Evolutionary conservation across 306 rosid species (phyloP).

Genomic region (Castanospermum australe): DNA sequence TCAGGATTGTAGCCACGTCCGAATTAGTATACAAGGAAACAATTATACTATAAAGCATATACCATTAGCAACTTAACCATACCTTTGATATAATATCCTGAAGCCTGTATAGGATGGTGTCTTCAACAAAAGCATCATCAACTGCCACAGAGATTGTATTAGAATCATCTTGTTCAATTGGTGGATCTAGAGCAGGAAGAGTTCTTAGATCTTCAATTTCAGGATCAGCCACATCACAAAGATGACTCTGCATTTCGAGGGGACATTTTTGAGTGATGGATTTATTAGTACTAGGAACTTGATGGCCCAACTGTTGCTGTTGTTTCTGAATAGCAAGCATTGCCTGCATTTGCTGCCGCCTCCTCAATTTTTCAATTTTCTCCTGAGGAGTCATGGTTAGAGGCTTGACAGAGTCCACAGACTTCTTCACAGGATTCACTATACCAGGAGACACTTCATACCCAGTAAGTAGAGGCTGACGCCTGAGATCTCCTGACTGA

Average conservation of each 20-base stretch:
- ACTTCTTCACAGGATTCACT: constrained; percentile 38
- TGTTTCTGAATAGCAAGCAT: constrained; percentile 94
- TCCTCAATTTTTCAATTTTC: constrained; percentile 88
- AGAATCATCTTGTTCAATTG: constrained; percentile 72
- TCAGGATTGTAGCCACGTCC: constrained; percentile 45
- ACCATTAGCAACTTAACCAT: constrained; percentile 35
- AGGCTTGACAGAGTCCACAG: constrained; percentile 48
- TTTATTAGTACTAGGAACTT: constrained; percentile 46
- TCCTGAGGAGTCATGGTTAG: constrained; percentile 91
- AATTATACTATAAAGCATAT: constrained; percentile 23
- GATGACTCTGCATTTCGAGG: constrained; percentile 53
- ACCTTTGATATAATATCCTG: constrained; percentile 81
- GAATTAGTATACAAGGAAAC: constrained; percentile 35
- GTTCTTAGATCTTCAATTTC: constrained; percentile 51
- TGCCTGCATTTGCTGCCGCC: constrained; percentile 95
- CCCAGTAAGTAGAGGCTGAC: constrained; percentile 44
- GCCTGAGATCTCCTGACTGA: constrained; percentile 52
- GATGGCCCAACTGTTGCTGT: constrained; percentile 66
- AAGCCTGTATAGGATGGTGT: constrained; percentile 60
- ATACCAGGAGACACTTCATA: constrained; percentile 45
- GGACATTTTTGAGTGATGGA: constrained; percentile 40
- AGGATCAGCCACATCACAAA: constrained; percentile 49
- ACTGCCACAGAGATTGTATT: constrained; percentile 53
- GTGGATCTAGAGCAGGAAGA: constrained; percentile 50
- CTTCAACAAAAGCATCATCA: constrained; percentile 64